Evolutionary conservation across 257 asterid genomes (phyloP), one percentile per base, ranked within the genome.

Genomic region (Penstemon davidsonii): DNA sequence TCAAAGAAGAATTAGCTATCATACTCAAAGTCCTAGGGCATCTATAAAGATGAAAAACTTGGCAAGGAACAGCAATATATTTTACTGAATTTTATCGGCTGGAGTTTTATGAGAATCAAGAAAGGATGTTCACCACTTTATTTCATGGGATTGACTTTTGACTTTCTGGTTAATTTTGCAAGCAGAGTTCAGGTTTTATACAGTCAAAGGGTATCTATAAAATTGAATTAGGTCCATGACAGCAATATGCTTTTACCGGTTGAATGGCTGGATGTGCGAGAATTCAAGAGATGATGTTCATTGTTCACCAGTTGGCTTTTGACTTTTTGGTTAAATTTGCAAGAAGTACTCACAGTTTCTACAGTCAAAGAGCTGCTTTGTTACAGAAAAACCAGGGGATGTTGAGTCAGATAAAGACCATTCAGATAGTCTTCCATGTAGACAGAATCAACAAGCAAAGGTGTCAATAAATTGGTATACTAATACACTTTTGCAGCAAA

Each of bases 341-440:
- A 56, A 7, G 38, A 40, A 33, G 9, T 10, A 2, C 13, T 56
- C 41, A 18, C 37, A 18, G 3, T 13, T 15, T 54, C 37, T 54
- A 54, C 1, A 19, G 7, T 7, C 7, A 8, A 19, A 55, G 25
- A 19, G 8, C 41, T n/a, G 43, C 15, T 25, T 25, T 25, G 2
- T 25, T 25, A 2, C 33, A 25, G 0, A 13, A 13, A 56, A 56
- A 55, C 40, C 60, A 55, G 40, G 38, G 60, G 5, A 55, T 7
- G 13, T 3, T 18, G 60, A 55, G 18, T 7, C 60, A 55, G 13
- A 55, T 25, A 18, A 6, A 19, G 9, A 55, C 7, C 7, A 8
- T 25, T 25, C 37, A 50, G 38, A 61, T 67, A 50, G 51, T 18
- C 45, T 55, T 62, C 58, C 63, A 69, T 50, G 65, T 66, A 10